Base-by-base conservation (phyloP, 2,329 filamentous ascomycete species). In the Huntiella abstrusa region DNA sequence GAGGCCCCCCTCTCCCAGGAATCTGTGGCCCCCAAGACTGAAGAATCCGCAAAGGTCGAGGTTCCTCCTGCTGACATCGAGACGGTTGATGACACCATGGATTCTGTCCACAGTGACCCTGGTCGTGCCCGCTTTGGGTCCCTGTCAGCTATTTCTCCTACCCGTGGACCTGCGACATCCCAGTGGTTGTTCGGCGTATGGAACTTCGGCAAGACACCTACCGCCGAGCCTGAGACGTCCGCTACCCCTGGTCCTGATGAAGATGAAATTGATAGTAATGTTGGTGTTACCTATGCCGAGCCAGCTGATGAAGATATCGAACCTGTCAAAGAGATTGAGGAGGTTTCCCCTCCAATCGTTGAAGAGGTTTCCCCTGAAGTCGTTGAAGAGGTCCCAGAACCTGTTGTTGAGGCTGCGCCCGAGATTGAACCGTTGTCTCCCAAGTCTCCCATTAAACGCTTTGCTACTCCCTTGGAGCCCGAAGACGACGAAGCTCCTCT, bases 181-280 rank as follows among this genome's bases (percentile, higher is more conserved):
- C 15, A 22, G 8, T 33, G 19, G 17, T 42, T 42, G 22, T 42
- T 22, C 3, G n/a, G 5, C 12, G 6, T 28, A 3, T 42, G 40
- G 40, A 33, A 7, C 11, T 16, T 43, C 15, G 34, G 34, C 28
- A 34, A 16, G 7, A 13, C 34, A 4, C 12, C 32, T 5, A 17
- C 5, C 12, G 5, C 10, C 12, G 28, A 43, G 15, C 32, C 22
- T 11, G 22, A 28, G 22, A 13, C 4, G 12, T 12, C 33, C 4
- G 3, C 34, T n/a, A 12, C 38, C 6, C 41, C 28, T 34, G 11
- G 33, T 34, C 41, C 41, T 12, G 7, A 43, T 17, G 41, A 43
- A 15, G 41, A 43, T 12, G 41, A 43, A 11, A 28, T 43, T 15
- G 41, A 43, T 43, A 33, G 19, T 17, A 43, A 43, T 43, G 12